Conservation (phyloP, 345 rosid species). For the Cochlearia excelsa region DNA sequence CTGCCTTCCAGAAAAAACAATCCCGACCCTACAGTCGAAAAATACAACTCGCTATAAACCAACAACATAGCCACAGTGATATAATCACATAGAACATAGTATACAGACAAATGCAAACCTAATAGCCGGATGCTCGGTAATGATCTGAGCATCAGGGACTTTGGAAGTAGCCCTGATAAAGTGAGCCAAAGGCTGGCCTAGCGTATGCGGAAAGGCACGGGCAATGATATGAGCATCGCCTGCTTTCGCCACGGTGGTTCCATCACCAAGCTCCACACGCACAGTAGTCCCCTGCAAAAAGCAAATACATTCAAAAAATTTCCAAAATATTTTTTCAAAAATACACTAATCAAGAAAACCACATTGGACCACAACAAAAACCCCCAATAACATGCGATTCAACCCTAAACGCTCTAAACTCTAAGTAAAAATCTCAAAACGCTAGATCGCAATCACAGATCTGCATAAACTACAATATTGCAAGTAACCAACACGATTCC, state of each 20-base stretch:
- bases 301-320: neutral
- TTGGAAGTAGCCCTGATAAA: constrained; percentile 78
- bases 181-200: constrained; percentile 89
- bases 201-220: constrained; percentile 71
- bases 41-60: constrained; percentile 1
- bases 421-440: neutral
- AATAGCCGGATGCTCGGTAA: constrained; percentile 68
- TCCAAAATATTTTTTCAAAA: neutral
- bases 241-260: constrained; percentile 59
- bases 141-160: constrained; percentile 90
- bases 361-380: neutral
- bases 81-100: constrained; percentile 12
- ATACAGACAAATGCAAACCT: constrained; percentile 43
- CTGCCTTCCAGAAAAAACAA: constrained; percentile 93
- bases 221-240: constrained; percentile 57
- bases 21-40: constrained; percentile 61
- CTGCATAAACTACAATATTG: constrained; percentile 13
- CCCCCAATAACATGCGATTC: constrained; percentile 1
- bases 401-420: too few relatives aligned
- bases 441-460: constrained; percentile 19
- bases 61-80: constrained; percentile 1
- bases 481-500: neutral
- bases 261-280: constrained; percentile 90
- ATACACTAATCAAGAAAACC: constrained; percentile 10
- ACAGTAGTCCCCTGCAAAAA: constrained; percentile 80